Evolutionary conservation across 1,139 yeast species (phyloP).

Genomic region (Saccharomyces hybrid): DNA sequence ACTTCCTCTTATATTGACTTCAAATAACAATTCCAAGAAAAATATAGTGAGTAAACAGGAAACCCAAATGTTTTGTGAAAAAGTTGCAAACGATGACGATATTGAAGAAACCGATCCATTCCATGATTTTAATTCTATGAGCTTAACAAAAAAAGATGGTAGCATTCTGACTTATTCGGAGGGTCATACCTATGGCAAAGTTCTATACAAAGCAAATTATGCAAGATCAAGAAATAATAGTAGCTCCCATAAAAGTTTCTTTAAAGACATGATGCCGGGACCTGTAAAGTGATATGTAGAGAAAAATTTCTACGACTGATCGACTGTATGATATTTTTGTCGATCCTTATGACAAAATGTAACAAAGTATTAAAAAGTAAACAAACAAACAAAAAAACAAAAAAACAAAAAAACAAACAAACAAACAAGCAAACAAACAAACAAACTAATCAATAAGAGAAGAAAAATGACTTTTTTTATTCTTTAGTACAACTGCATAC

Average conservation of each 20-base stretch:
- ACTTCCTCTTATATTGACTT: slow-evolving; percentile 29
- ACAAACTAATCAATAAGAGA: neutral
- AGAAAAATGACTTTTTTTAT: neutral
- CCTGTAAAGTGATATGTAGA: neutral
- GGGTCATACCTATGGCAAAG: slow-evolving; percentile 52
- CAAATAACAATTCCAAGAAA: slow-evolving; percentile 13
- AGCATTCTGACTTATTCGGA: slow-evolving; percentile 45
- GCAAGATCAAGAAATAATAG: slow-evolving; percentile 36
- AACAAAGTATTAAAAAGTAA: neutral
- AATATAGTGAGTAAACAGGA: slow-evolving; percentile 29
- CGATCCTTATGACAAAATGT: neutral
- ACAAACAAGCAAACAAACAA: neutral
- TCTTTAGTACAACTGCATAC: neutral
- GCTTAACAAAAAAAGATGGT: slow-evolving; percentile 67
- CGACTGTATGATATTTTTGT: neutral
- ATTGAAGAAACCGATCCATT: slow-evolving; percentile 61
- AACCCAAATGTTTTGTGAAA: slow-evolving; percentile 36
- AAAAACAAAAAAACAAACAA: neutral
- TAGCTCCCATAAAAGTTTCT: slow-evolving; percentile 31
- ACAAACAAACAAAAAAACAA: neutral
- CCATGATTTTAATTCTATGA: slow-evolving; percentile 79
- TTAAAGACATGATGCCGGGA: slow-evolving; percentile 34
- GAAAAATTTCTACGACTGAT: neutral
- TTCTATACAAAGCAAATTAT: slow-evolving; percentile 51
- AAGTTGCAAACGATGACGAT: slow-evolving; percentile 30